phyloP scores from a whole-genome alignment of 1,284 basidiomycete species.

The Rhodotorula sp. region DNA sequence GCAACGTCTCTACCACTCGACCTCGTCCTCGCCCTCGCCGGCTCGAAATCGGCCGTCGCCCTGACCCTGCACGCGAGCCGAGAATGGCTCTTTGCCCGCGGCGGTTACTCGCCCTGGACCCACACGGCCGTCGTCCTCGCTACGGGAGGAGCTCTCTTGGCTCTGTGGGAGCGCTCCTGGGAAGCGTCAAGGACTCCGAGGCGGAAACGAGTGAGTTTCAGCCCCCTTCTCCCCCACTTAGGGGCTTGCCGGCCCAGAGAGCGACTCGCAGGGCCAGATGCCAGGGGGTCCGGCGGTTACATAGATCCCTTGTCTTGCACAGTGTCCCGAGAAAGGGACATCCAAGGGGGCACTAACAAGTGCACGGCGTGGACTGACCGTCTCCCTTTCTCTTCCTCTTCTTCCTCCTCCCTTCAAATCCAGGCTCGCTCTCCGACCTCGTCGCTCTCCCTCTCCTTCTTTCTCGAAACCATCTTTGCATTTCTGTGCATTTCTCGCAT shows the following conservation, averaged over 20 bases:
- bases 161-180: conserved; percentile 32
- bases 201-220: conserved; percentile 23
- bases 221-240: neutral
- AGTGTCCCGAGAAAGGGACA: too few species aligned
- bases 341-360: too few species aligned
- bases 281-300: neutral
- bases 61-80: conserved; percentile 37
- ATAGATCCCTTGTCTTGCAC: too few species aligned
- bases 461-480: conserved; percentile 23
- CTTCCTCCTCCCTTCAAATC: neutral
- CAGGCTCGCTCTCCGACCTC: neutral
- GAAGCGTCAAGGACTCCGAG: conserved; percentile 19
- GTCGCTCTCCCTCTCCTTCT: conserved; percentile 26
- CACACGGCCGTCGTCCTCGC: conserved; percentile 25
- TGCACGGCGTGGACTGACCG: too few species aligned
- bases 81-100: conserved; percentile 42
- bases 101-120: conserved; percentile 16
- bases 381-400: too few species aligned
- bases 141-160: conserved; percentile 19
- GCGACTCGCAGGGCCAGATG: neutral
- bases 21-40: conserved; percentile 38
- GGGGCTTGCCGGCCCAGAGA: neutral
- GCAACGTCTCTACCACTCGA: conserved; percentile 35
- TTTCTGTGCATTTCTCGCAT: conserved; percentile 25
- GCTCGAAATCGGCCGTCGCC: conserved; percentile 42